Base-by-base conservation (phyloP, 164 flowering plant species). In the Nymphaea thermarum region DNA sequence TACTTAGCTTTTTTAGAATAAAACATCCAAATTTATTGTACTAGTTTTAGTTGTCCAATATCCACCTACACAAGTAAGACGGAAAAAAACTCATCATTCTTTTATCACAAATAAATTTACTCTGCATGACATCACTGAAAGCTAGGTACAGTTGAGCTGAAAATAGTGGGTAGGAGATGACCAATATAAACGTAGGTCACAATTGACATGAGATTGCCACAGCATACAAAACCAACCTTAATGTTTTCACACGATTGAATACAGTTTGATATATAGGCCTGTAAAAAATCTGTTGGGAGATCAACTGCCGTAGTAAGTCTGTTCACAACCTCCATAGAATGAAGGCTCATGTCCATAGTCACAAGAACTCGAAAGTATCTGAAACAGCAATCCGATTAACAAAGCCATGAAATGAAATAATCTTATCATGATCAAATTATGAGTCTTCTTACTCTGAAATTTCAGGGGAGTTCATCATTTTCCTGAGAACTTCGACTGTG, bases 321-420 rank as follows among this genome's bases (percentile, higher is more conserved):
- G 82, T 95, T 95, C 64, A 95, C 99, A 66, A 95, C 99, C 83
- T 92, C 99, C 99, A 92, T 95, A 0, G 99, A 95, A 70, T 95
- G 99, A 68, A 95, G 83, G 74, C 98, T 95, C 99, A 95, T 91
- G 63, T 88, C 97, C 99, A 95, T 95, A 72, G 79, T 85, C 71
- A 90, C 94, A 68, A 95, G 94, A 71, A 85, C 88, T n/a, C 84
- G 85, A 71, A 85, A 88, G 79, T 95, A 95, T 25, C 99, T 94
- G 87, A 18, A 71, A 42, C 44, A 7, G 60, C 62, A 47, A 7
- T 47, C 12, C 11, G 71, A 66, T 66, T 36, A 4, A 62, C 41
- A 15, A 42, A 68, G 36, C 14, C 64, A 61, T 61, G 64, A 61
- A 36, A 17, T 47, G 55, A 66, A 43, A 43, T 10, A 64, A 44